A percentile compares a stretch with the other conserved stretches of the same genome.
These are phyloP conservation scores for Boletus edulis DNA, from an alignment of 768 basidiomycete species.

Conservation along the genomic window DNA sequence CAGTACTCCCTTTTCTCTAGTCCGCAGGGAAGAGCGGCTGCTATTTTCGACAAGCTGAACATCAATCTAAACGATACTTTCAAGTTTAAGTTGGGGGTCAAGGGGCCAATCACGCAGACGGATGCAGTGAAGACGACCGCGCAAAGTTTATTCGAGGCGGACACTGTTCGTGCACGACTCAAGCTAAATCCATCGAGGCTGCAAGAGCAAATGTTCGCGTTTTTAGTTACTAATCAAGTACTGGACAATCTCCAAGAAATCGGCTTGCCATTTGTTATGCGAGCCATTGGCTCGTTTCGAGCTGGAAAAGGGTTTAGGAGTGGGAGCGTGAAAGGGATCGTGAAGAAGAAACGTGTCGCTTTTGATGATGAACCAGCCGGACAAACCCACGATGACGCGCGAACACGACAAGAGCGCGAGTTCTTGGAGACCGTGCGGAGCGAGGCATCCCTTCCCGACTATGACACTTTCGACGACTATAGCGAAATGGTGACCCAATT, in stretches of 20 bases:
- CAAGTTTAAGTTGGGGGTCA: conserved; percentile 27
- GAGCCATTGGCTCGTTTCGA: conserved; percentile 52
- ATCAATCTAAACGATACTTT: conserved; percentile 28
- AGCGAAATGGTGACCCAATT: conserved; percentile 97
- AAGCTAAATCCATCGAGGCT: conserved; percentile 70
- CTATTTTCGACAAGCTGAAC: conserved; percentile 21
- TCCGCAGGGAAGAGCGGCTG: conserved; percentile 10
- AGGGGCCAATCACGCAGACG: conserved; percentile 4
- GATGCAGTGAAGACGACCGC: conserved; percentile 14
- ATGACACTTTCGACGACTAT: conserved; percentile 84
- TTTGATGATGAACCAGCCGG: conserved; percentile 59
- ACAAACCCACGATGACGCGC: conserved; percentile 29
- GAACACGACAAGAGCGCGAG: conserved; percentile 61
- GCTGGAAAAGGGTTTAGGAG: conserved; percentile 39
- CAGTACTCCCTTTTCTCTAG: conserved; percentile 30
- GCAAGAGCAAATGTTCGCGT: conserved; percentile 91
- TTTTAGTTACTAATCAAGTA: conserved; percentile 85
- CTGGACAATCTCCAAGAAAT: conserved; percentile 77
- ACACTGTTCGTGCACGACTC: conserved; percentile 46
- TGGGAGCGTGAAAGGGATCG: conserved; percentile 19
- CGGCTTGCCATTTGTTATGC: conserved; percentile 73
- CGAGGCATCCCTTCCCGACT: conserved; percentile 78
- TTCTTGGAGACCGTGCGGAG: conserved; percentile 77
- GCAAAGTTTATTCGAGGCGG: conserved; percentile 47
- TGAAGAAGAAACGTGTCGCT: conserved; percentile 64